Evolutionary conservation across 768 basidiomycete species (phyloP), one percentile per base, ranked within the genome.

Genomic region (Termitomyces sp.): DNA sequence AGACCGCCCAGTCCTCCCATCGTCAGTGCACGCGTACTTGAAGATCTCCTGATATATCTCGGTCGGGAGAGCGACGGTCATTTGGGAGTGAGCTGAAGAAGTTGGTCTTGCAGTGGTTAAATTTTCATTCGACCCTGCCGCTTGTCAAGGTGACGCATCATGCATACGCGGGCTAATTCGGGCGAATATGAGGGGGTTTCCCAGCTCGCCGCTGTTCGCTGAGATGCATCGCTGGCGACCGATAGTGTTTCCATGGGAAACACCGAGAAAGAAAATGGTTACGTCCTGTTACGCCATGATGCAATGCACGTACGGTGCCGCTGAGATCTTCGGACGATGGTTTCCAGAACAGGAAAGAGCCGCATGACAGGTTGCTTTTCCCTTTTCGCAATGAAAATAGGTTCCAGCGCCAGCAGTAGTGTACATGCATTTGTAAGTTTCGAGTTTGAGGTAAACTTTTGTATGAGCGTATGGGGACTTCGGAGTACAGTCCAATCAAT

Each of bases 1-100:
- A 10, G 74, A 66, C 14, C 74, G 71, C 9, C 73, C 75, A 5
- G 74, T 75, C 5, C 51, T 51, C 36, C 75, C 74, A 34, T 67
- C 64, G 58, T 76, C 75, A 24, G 67, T 66, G 65, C 76, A 78
- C 3, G 76, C 73, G 13, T 67, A 61, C 22, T 53, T 54, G 60
- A 76, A 75, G 7, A 75, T 71, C 16, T 64, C 45, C 13, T 56
- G 55, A 40, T 62, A 70, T 26, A 75, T 54, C 60, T 75, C 72
- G 2, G 67, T 46, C 7, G 73, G 71, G 24, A 63, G 55, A 16
- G 40, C 46, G 47, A 65, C 39, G 53, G 64, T 63, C 32, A 37
- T 37, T 12, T 20, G 3, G n/a, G 16, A 33, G 37, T 13, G n/a
- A n/a, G 26, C 22, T 13, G 12, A 40, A 30, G 39, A 40, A 22